Conservation (phyloP, 345 rosid genomes). For the Moringa oleifera region DNA sequence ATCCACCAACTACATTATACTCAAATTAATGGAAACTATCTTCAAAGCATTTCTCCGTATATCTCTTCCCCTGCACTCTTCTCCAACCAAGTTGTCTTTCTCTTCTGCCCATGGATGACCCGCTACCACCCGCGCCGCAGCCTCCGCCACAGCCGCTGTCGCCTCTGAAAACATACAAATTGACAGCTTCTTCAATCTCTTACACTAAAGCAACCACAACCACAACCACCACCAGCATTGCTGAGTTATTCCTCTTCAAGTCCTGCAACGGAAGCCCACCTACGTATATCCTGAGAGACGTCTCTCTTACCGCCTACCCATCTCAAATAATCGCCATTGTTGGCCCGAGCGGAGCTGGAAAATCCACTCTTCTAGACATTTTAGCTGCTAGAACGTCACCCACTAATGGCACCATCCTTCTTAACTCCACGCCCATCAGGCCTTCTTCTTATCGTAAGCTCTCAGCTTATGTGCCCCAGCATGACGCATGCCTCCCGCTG, state of each 20-base stretch:
- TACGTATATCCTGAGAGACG: constrained; percentile 51
- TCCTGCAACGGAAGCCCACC: constrained; percentile 43
- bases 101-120: constrained; percentile 41
- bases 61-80: constrained; percentile 5
- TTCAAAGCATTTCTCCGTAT: constrained; percentile 7
- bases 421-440: constrained; percentile 66
- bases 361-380: constrained; percentile 92
- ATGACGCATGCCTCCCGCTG: constrained; percentile 63
- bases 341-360: constrained; percentile 97
- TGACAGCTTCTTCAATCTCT: constrained; percentile 68
- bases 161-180: constrained; percentile 37
- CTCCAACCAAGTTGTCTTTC: constrained; percentile 6
- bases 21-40: constrained; percentile 11
- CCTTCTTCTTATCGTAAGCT: constrained; percentile 79
- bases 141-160: no score
- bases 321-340: constrained; percentile 88
- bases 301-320: constrained; percentile 72
- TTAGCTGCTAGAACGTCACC: constrained; percentile 80
- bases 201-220: constrained; percentile 43
- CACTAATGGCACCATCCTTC: constrained; percentile 56
- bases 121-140: constrained; percentile 24
- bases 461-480: constrained; percentile 88
- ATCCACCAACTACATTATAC: constrained; percentile 8
- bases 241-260: constrained; percentile 21
- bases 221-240: background rate